Evolutionary conservation across 805 yeast genomes (phyloP).

Genomic region (Starmerella bombi): DNA sequence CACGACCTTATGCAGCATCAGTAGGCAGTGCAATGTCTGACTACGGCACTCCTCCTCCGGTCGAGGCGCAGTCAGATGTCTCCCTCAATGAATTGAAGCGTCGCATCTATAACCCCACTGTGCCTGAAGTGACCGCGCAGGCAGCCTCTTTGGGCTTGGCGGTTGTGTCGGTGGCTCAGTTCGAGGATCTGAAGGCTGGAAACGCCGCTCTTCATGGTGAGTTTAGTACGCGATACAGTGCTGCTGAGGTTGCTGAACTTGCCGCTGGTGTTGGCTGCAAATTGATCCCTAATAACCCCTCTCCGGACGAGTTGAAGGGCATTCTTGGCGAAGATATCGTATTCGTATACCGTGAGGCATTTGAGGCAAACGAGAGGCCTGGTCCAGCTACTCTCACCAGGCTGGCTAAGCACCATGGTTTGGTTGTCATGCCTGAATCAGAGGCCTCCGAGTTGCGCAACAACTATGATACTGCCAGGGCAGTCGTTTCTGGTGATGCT

Average conservation of each 20-base stretch:
- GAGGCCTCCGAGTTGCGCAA: conserved; percentile 12
- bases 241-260: conserved; percentile 23
- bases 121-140: conserved; percentile 10
- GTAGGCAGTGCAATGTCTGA: background rate
- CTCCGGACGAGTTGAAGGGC: conserved; percentile 11
- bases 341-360: conserved; percentile 15
- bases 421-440: conserved; percentile 17
- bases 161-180: conserved; percentile 8
- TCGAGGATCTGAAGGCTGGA: conserved; percentile 8
- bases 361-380: conserved; percentile 15
- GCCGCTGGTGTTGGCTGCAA: conserved; percentile 13
- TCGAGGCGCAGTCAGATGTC: background rate
- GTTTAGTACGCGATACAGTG: conserved; percentile 13
- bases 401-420: conserved; percentile 18
- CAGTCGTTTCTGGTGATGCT: background rate
- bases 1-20: background rate
- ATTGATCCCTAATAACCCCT: conserved; percentile 13
- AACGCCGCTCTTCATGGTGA: conserved; percentile 18
- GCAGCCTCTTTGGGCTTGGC: conserved; percentile 16
- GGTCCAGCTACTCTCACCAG: conserved; percentile 14
- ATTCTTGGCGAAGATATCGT: conserved; percentile 8
- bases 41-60: background rate
- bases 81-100: background rate
- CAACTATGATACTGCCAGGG: conserved; percentile 9
- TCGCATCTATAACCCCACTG: conserved; percentile 2